These are phyloP conservation scores for Pichia rugopelliculosa DNA, from an alignment of 805 yeast genomes.

Conservation along the genomic window DNA sequence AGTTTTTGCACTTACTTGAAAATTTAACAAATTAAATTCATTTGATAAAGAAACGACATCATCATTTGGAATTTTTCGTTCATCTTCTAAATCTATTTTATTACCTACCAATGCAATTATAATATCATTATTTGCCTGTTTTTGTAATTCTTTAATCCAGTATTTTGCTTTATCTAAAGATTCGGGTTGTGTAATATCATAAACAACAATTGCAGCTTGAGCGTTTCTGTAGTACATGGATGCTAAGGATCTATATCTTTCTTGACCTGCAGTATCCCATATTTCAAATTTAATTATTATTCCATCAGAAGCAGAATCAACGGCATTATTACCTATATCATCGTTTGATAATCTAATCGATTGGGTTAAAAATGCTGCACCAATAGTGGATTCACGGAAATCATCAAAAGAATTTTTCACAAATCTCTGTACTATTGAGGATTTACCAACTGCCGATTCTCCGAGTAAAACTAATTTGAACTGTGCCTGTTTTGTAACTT, in stretches of 20 bases:
- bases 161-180: slow-evolving; percentile 66
- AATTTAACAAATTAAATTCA: slow-evolving; percentile 42
- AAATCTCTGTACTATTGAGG: slow-evolving; percentile 60
- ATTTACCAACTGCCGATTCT: slow-evolving; percentile 65
- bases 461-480: slow-evolving; percentile 52
- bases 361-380: slow-evolving; percentile 78
- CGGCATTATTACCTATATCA: slow-evolving; percentile 31
- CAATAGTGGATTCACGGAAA: slow-evolving; percentile 71
- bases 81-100: slow-evolving; percentile 51
- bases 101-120: slow-evolving; percentile 79
- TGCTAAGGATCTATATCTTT: slow-evolving; percentile 66
- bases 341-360: slow-evolving; percentile 29
- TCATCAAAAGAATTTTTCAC: slow-evolving; percentile 70
- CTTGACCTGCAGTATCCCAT: slow-evolving; percentile 73
- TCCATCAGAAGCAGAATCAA: neutral
- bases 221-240: slow-evolving; percentile 82
- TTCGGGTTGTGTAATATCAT: slow-evolving; percentile 61
- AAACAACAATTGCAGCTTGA: slow-evolving; percentile 72
- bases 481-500: slow-evolving; percentile 30
- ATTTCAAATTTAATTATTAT: slow-evolving; percentile 56
- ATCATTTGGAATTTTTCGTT: slow-evolving; percentile 38
- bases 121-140: slow-evolving; percentile 68
- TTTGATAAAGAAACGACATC: slow-evolving; percentile 44
- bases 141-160: slow-evolving; percentile 74
- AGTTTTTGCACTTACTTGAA: slow-evolving; percentile 54